Evolutionary conservation across 176 grass and related monocot genomes (phyloP).

Genomic region (barley (Hordeum vulgare)): DNA sequence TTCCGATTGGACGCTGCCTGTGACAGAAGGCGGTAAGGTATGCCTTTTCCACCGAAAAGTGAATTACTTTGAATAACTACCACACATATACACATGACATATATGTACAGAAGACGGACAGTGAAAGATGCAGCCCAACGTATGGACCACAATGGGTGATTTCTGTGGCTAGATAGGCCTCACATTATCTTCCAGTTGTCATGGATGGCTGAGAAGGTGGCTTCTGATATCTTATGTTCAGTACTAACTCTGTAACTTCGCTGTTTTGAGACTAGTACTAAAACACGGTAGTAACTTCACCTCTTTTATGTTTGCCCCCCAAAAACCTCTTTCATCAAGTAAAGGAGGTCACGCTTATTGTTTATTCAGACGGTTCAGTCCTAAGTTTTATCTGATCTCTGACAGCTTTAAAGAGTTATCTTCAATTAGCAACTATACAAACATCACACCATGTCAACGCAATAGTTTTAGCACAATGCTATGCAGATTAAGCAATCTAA

Average conservation of each 20-base stretch:
- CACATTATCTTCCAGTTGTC: conserved; percentile 38
- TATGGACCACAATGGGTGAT: conserved; percentile 13
- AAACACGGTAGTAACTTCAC: background rate
- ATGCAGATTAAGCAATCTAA: background rate
- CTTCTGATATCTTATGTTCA: background rate
- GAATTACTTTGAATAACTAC: background rate
- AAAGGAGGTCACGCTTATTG: conserved; percentile 13
- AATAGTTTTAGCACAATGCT: background rate
- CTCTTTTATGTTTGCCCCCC: background rate
- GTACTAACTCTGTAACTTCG: background rate
- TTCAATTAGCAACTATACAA: background rate
- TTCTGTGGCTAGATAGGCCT: conserved; percentile 38
- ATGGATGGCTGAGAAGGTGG: conserved; percentile 21
- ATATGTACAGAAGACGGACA: background rate
- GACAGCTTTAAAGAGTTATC: background rate
- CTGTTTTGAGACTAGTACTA: background rate
- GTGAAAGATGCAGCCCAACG: background rate
- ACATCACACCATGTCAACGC: background rate
- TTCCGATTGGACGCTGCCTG: background rate
- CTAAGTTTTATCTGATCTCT: background rate
- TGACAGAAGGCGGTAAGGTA: background rate
- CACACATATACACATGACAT: conserved; percentile 3
- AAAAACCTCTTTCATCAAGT: background rate
- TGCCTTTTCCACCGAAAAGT: background rate
- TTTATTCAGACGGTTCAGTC: background rate